Evolutionary conservation across 2,329 filamentous ascomycete species (phyloP).

Genomic region (Metarhizium humberi): DNA sequence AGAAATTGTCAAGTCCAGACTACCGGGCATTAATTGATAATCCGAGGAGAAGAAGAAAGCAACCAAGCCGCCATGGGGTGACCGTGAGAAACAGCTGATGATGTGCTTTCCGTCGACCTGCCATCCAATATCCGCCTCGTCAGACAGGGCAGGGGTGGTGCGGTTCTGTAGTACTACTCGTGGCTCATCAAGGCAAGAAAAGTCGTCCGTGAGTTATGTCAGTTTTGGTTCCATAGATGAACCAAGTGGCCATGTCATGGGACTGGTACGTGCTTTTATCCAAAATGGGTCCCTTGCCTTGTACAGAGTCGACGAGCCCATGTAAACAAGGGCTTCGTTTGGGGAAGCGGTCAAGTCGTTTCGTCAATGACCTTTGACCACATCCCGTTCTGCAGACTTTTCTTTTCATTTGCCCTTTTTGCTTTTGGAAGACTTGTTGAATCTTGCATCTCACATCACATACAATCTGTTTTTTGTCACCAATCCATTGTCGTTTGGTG

Average conservation of each 20-base stretch:
- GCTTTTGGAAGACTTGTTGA: background rate
- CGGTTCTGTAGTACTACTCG: background rate
- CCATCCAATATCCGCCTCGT: background rate
- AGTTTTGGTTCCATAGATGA: constrained; percentile 3
- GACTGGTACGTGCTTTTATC: background rate
- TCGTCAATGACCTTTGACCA: constrained; percentile 19
- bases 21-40: background rate
- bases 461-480: constrained; percentile 8
- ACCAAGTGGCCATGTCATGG: constrained; percentile 2
- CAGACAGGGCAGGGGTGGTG: background rate
- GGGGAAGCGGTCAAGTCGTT: constrained; percentile 9
- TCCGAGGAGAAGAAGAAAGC: background rate
- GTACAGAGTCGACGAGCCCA: constrained; percentile 1
- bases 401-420: background rate
- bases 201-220: background rate
- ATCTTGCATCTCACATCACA: constrained; percentile 8
- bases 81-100: background rate
- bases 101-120: background rate
- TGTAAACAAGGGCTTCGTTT: constrained; percentile 3
- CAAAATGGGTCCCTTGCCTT: constrained; percentile 4
- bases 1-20: background rate
- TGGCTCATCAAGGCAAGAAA: background rate
- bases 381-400: constrained; percentile 18
- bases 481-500: background rate
- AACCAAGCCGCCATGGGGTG: background rate